phyloP scores from a whole-genome alignment of 345 rosid genomes.

The Eucalyptus marginata region DNA sequence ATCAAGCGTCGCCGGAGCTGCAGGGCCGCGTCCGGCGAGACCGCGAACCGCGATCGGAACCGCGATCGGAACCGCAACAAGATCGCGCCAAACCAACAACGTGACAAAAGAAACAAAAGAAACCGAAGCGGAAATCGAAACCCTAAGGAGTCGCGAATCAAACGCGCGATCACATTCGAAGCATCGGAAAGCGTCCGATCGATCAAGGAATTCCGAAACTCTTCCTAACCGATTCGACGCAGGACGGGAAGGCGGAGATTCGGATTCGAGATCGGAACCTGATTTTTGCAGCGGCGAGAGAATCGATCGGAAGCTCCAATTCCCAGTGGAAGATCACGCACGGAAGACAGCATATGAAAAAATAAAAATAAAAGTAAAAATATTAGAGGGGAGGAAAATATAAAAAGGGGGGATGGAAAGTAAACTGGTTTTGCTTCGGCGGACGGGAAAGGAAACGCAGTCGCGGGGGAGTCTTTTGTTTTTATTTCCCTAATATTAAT shows the following conservation, averaged over 20 bases:
- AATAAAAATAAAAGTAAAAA: neutral
- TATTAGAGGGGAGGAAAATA: neutral
- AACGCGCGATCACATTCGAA: neutral
- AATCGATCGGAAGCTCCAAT: neutral
- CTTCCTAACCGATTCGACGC: neutral
- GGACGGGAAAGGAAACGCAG: neutral
- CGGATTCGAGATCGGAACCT: neutral
- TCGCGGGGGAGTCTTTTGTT: neutral
- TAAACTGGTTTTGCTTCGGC: slow-evolving; percentile 2
- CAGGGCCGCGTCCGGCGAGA: neutral
- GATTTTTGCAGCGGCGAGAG: neutral
- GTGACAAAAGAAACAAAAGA: neutral
- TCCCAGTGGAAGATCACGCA: neutral
- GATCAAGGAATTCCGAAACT: neutral
- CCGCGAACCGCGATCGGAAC: neutral
- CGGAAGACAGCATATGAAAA: neutral
- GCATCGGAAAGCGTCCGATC: neutral
- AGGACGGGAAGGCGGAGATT: neutral
- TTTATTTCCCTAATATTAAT: neutral
- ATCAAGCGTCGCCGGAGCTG: neutral
- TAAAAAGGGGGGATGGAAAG: neutral
- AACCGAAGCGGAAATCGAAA: neutral
- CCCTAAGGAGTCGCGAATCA: neutral
- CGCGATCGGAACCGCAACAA: neutral
- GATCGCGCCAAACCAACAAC: neutral